Evolutionary conservation across 306 rosid genomes (phyloP).

Genomic region (Cicer pinnatifidum): DNA sequence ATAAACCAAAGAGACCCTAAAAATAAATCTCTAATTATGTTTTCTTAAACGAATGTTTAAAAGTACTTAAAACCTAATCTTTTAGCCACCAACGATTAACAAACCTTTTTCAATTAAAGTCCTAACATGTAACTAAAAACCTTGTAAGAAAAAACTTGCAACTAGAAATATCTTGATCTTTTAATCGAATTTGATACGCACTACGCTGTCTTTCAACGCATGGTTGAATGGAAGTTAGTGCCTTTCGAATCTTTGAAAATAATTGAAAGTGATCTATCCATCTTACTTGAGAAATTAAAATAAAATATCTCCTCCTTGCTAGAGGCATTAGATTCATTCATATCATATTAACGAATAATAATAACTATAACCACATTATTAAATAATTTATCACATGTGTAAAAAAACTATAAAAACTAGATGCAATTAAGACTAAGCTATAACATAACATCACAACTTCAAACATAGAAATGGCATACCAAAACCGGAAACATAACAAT

Average conservation of each 20-base stretch:
- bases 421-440: background rate
- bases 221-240: conserved; percentile 2
- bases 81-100: too few relatives aligned
- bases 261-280: background rate
- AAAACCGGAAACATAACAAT: conserved; percentile 32
- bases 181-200: conserved; percentile 27
- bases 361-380: background rate
- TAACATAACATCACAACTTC: conserved; percentile 5
- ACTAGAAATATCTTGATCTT: background rate
- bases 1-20: too few relatives aligned
- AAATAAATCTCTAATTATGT: too few relatives aligned
- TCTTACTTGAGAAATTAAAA: background rate
- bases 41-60: too few relatives aligned
- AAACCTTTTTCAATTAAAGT: background rate
- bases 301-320: conserved; percentile 23
- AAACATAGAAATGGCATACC: conserved; percentile 47
- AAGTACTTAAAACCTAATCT: too few relatives aligned
- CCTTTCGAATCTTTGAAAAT: conserved; percentile 35
- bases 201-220: background rate
- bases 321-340: conserved; percentile 48
- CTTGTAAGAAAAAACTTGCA: background rate
- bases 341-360: conserved; percentile 47
- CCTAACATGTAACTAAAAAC: background rate
- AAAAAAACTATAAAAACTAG: conserved; percentile 38
- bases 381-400: background rate